Evolutionary conservation across 257 asterid genomes (phyloP).

Genomic region (Verbascum thapsus): DNA sequence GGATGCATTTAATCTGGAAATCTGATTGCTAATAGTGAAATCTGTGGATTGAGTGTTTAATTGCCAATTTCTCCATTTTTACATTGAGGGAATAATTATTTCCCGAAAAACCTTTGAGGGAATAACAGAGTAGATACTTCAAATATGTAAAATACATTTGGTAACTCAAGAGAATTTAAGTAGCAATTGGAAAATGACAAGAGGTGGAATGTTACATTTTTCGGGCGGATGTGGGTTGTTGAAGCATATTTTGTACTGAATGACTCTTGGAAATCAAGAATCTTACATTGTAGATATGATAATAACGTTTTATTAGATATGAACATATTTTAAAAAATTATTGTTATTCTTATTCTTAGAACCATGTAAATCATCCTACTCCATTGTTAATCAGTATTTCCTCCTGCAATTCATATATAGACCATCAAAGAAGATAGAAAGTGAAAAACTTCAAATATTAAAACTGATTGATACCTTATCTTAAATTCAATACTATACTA

Average conservation of each 20-base stretch:
- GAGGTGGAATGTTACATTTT: background rate
- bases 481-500: background rate
- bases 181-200: background rate
- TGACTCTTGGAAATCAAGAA: slow-evolving; percentile 14
- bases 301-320: slow-evolving; percentile 3
- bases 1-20: slow-evolving; percentile 5
- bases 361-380: background rate
- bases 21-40: slow-evolving; percentile 3
- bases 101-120: background rate
- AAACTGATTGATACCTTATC: background rate
- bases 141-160: background rate
- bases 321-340: background rate
- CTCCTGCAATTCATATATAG: background rate
- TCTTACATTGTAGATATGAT: background rate
- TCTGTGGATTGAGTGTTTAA: background rate
- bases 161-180: background rate
- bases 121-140: background rate
- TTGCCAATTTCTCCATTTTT: background rate
- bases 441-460: too few relatives aligned
- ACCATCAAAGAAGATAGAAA: background rate
- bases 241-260: background rate
- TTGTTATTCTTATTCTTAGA: background rate
- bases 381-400: slow-evolving; percentile 5
- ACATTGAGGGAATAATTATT: too few relatives aligned
- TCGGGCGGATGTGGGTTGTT: background rate